These are phyloP conservation scores for Aspergillus asperescens DNA, from an alignment of 495 filamentous ascomycete species.

Conservation along the genomic window DNA sequence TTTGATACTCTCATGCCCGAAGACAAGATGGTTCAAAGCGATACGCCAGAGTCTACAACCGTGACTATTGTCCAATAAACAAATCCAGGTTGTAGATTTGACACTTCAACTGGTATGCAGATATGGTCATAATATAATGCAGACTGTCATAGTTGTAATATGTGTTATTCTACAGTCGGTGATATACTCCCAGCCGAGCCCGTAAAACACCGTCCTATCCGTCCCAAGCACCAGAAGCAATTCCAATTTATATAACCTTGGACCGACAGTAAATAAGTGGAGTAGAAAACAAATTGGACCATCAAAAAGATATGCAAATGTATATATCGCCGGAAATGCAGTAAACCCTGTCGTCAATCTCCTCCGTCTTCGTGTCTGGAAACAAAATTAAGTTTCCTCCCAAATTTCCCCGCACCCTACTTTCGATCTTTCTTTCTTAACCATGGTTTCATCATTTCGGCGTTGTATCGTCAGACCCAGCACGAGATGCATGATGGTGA, in stretches of 20 bases:
- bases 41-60: too few relatives aligned
- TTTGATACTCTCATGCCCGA: too few relatives aligned
- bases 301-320: constrained; percentile 4
- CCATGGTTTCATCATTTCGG: background rate
- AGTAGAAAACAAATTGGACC: background rate
- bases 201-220: constrained; percentile 1
- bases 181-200: background rate
- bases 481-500: background rate
- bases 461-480: background rate
- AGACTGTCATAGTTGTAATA: background rate
- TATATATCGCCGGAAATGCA: constrained; percentile 11
- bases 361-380: background rate
- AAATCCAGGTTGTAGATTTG: background rate
- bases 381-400: background rate
- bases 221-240: constrained; percentile 1
- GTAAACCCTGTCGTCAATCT: background rate
- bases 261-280: background rate
- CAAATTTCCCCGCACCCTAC: background rate
- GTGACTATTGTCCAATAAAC: background rate
- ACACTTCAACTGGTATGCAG: background rate
- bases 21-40: too few relatives aligned
- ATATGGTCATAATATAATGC: constrained; percentile 2
- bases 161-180: constrained; percentile 11
- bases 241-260: background rate
- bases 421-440: constrained; percentile 2